These are phyloP conservation scores for Fusarium pilosicola DNA, from an alignment of 2,329 filamentous ascomycete genomes.

Conservation along the genomic window DNA sequence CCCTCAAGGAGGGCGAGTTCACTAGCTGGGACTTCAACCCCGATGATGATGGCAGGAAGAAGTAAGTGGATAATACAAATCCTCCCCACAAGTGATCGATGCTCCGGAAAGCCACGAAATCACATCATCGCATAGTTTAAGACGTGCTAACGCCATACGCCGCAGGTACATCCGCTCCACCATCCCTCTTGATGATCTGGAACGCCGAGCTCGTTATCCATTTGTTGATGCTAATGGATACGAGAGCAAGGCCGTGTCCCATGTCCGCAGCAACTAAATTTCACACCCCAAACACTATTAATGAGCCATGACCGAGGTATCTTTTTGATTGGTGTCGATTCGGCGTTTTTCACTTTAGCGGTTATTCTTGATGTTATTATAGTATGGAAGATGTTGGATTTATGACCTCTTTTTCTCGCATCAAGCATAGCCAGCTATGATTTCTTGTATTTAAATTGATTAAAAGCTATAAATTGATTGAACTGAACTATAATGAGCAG, in stretches of 20 bases:
- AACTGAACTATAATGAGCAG: not conserved
- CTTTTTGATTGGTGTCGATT: not conserved
- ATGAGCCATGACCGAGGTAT: conserved; percentile 15
- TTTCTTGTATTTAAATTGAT: conserved; percentile 6
- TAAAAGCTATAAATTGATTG: not conserved
- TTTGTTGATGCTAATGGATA: conserved; percentile 66
- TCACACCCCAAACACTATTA: not conserved
- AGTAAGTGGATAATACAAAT: conserved; percentile 56
- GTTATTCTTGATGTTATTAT: conserved; percentile 21
- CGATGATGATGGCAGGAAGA: conserved; percentile 72
- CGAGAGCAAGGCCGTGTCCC: conserved; percentile 55
- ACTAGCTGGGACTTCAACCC: conserved; percentile 90
- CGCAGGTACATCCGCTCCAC: conserved; percentile 84
- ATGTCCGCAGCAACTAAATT: conserved; percentile 44
- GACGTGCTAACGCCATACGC: conserved; percentile 40
- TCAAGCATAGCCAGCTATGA: conserved; percentile 35
- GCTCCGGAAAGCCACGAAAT: conserved; percentile 35
- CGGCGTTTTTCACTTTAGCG: conserved; percentile 14
- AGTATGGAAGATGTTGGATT: conserved; percentile 16
- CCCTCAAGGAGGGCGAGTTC: conserved; percentile 78
- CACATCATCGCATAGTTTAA: conserved; percentile 44
- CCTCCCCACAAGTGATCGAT: conserved; percentile 11
- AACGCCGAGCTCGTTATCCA: conserved; percentile 79
- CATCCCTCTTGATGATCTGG: conserved; percentile 82
- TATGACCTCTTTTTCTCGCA: conserved; percentile 12